Base-by-base conservation (phyloP, 768 basidiomycete species). In the Leccinum olivaceopallidum region DNA sequence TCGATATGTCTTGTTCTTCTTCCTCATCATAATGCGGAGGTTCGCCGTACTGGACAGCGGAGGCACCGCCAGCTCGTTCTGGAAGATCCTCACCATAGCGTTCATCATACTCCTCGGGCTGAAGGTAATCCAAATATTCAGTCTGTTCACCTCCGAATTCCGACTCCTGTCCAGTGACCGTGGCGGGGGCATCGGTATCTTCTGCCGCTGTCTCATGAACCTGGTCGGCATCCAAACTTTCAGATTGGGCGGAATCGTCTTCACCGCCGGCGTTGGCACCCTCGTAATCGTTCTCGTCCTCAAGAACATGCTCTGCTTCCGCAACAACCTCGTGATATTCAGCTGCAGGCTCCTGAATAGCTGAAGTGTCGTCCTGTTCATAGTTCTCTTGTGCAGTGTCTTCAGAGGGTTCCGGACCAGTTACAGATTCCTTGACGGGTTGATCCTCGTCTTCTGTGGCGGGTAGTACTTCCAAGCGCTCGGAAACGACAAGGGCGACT, bases 61-160 rank as follows among this genome's bases (percentile, higher is more conserved):
- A 49, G 5, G 58, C 60, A 1, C 59, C 69, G 9, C 65, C 70
- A 0, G 67, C 62, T 37, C 67, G 70, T 52, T 79, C 77, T 0
- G 67, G 66, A 13, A 75, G 67, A 30, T 71, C 74, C 30, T 78
- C 79, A 24, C 73, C 74, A 30, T 73, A 76, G 47, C 62, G 68
- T 37, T 76, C 75, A 26, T 76, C 74, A 57, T 75, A 74, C 24
- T 78, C 79, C 53, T 71, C 75, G 3, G 64, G 59, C 28, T 76
- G 72, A 51, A 65, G 67, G 48, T 72, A 68, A 34, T 77, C 74
- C 20, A 69, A 47, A 51, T 76, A 76, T 56, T 75, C 76, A 6
- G 70, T 65, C 12, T 71, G 74, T 47, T 78, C 75, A 50, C 66
- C 76, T 16, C 65, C 71, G 8, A 63, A 69, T 39, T 68, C 63